A percentile compares a stretch with the other conserved stretches of the same genome.
Conservation (phyloP, 371 early-diverging fungal species). For the Mortierella sp. region DNA sequence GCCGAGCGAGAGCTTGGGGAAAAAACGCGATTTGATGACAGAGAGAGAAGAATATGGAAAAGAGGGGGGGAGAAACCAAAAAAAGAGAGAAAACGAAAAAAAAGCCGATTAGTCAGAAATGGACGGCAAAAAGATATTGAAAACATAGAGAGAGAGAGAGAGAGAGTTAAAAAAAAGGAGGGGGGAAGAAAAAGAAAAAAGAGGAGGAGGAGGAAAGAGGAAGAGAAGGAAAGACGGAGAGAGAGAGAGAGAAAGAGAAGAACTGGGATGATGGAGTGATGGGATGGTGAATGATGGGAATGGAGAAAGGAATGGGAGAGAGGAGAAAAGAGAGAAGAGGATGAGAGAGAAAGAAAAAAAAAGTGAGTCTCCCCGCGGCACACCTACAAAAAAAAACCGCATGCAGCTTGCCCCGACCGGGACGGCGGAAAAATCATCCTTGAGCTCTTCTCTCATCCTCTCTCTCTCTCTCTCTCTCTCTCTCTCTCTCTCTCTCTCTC, state of each 20-base stretch:
- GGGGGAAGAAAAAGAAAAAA: no score
- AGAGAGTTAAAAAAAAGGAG: not conserved
- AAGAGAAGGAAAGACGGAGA: slow-evolving; percentile 4
- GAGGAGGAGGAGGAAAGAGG: not conserved
- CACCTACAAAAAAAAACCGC: not conserved
- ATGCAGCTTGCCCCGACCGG: not conserved
- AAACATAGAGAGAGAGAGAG: not conserved
- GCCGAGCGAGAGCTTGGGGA: no score
- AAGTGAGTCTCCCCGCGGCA: no score
- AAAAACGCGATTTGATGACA: no score
- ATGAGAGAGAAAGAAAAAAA: not conserved
- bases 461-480: slow-evolving; percentile 1
- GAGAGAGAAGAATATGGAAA: no score
- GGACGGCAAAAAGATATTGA: not conserved
- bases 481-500: not conserved
- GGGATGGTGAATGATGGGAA: no score
- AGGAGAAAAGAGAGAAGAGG: not conserved
- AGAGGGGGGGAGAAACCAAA: no score
- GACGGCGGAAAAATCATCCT: not conserved
- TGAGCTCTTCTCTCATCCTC: not conserved
- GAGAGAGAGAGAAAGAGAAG: slow-evolving; percentile 11
- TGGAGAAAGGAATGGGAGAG: not conserved
- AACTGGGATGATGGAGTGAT: not conserved
- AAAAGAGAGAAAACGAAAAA: no score
- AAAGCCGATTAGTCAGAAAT: no score